Evolutionary conservation across 257 asterid species (phyloP), one percentile per base, ranked within the genome.

Genomic region (Gentiana dahurica): DNA sequence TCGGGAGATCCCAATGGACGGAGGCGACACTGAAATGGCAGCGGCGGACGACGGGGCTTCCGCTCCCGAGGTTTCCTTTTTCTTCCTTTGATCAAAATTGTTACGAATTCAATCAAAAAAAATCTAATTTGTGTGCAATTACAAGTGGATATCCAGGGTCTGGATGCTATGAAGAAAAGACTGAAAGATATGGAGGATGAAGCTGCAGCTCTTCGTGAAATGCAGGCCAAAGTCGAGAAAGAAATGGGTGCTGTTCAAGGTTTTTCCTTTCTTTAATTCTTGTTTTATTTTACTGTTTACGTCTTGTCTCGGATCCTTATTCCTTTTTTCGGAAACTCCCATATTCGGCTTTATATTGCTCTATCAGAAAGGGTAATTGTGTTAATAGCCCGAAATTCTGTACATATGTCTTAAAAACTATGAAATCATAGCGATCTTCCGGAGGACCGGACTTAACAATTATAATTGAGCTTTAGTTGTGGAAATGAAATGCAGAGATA

Each of bases 181-280:
- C 61, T 86, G 68, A 86, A 86, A 77, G 95, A 86, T 68, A 86
- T 82, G 87, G 92, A 82, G 73, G 92, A 82, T 10, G 95, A 86
- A 64, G 81, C 92, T 49, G 78, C 92, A 7, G 87, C 92, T 60
- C 92, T 86, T 52, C 92, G 86, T 37, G 89, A 86, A 73, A 80
- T 86, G 92, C 92, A 82, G 78, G 81, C 87, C 49, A 86, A 86
- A 65, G 86, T 75, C 43, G 83, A 82, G 77, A 85, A 80, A 63
- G 95, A 86, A 58, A 86, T 86, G 86, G 77, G 85, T 36, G 62
- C 82, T 60, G 80, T 59, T 62, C 92, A 82, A 82, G 95, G 95
- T 84, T 68, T 12, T 9, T 65, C 43, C 61, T 63, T 6, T 57
- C 45, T 8, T 64, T 53, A 6, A 38, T 53, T 10, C 51, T 8